Base-by-base conservation (phyloP, 805 yeast species). In the Hanseniaspora mollemarum region DNA sequence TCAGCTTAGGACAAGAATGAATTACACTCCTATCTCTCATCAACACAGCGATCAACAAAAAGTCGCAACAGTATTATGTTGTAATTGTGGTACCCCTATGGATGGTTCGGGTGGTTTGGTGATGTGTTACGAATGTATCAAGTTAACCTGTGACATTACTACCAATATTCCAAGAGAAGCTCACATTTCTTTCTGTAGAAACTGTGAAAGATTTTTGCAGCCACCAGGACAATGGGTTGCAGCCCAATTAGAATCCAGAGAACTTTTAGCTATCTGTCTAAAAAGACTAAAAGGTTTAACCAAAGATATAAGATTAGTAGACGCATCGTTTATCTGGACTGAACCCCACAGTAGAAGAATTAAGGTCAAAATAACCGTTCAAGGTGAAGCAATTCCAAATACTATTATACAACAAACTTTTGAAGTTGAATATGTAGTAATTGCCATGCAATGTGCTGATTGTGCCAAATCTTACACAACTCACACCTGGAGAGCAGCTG, bases 271-370 rank as follows among this genome's bases (percentile, higher is more conserved):
- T 1, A 70, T 92, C 39, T 85, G 96, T 71, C 71, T 92, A 56
- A 80, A 90, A 67, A 78, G 90, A 63, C 72, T 92, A 61, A 86
- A 83, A 59, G 97, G 97, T 52, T 72, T 92, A 58, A 80, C 77
- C 57, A 83, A 84, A 61, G 51, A 48, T 33, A 92, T 87, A 42
- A 73, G 96, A 59, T 71, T 92, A 54, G 79, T 87, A 38, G 97
- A 92, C 69, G 99, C 98, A 2, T 77, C 88, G 4, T 92, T 88
- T 60, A 78, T 94, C 55, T 92, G 99, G 99, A 92, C 99, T 0
- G 99, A 92, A 70, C 98, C 99, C 2, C 99, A 92, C 67, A 87
- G 96, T 25, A 77, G 98, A 67, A 81, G 99, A 72, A 79, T 90
- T 54, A 80, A 87, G 66, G 78, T 94, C 56, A 87, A 88, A 62